Percentiles rank a stretch among this genome's conserved stretches.
These are phyloP conservation scores for Rubus parviflorus DNA, from an alignment of 306 rosid species.

Conservation along the genomic window DNA sequence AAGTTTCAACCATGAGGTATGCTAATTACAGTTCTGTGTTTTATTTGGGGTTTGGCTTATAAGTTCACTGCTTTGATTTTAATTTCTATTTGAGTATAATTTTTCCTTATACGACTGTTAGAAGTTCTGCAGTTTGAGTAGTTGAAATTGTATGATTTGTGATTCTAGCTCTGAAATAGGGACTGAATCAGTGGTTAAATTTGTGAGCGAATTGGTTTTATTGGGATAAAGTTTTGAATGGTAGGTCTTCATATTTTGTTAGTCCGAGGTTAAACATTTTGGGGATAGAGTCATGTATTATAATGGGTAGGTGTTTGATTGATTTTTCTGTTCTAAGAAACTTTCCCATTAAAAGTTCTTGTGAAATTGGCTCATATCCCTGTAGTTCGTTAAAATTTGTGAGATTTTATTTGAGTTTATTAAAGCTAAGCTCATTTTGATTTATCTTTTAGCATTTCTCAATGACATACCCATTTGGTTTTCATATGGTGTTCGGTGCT, in stretches of 20 bases:
- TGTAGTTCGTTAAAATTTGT: neutral
- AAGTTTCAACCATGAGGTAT: slow-evolving; percentile 63
- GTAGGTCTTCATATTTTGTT: neutral
- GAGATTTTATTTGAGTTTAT: neutral
- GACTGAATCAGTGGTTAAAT: neutral
- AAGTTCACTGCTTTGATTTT: neutral
- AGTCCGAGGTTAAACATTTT: neutral
- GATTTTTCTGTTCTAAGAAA: neutral
- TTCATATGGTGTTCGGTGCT: neutral
- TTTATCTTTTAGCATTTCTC: neutral
- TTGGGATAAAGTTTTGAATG: neutral
- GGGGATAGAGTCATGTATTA: neutral
- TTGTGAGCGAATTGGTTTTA: neutral
- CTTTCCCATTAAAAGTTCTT: too few species aligned
- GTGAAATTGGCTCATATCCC: too few species aligned
- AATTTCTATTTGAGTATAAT: neutral
- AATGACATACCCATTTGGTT: neutral
- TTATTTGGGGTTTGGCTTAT: neutral
- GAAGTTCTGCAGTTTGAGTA: neutral
- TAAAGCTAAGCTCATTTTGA: neutral
- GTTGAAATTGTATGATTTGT: neutral
- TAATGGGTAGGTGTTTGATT: neutral
- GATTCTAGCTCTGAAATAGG: neutral
- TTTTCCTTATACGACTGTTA: neutral
- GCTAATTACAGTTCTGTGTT: neutral